Base-by-base conservation (phyloP, 2,329 filamentous ascomycete genomes). In the Hymenoscyphus scutula region DNA sequence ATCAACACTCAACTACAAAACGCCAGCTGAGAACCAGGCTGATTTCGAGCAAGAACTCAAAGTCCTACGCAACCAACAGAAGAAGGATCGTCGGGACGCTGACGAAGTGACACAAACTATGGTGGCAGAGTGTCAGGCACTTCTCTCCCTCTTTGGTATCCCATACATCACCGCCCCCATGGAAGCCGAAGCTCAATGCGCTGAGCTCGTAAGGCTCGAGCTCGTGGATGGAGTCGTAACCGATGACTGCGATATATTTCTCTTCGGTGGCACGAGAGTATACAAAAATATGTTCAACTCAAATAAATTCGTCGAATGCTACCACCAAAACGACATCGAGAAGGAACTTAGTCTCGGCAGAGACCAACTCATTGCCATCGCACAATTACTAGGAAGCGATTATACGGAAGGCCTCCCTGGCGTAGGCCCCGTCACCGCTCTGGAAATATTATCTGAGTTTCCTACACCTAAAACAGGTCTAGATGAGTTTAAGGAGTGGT, bases 271-370 rank as follows among this genome's bases (percentile, higher is more conserved):
- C 41, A 99, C 92, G 0, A 84, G 94, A 19, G 90, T 99, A 25
- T 99, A 99, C 82, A 99, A 99, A 76, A 99, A 99, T 79, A 96
- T 99, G 92, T 99, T 99, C 81, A 99, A 97, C 76, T 89, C 92
- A 70, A 95, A 95, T 76, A 99, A 99, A 74, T 96, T 92, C 70
- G 95, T 99, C 51, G 95, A 99, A 77, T 98, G 95, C 77, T 99
- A 98, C 74, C 83, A 99, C 10, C 79, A 87, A 2, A 81, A 80
- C 0, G 95, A 99, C 72, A 81, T 99, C 0, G 91, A 96, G 71
- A 90, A 90, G 69, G 96, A 99, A 70, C 89, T 97, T 65, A 91
- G 90, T 0, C 84, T 99, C 0, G 89, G 91, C 2, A 86, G 94
- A n/a, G 83, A 89, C 60, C 91, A 94, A 72, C 86, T 99, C 59